Evolutionary conservation across 768 basidiomycete species (phyloP).

Genomic region (Tulasnella sp.): DNA sequence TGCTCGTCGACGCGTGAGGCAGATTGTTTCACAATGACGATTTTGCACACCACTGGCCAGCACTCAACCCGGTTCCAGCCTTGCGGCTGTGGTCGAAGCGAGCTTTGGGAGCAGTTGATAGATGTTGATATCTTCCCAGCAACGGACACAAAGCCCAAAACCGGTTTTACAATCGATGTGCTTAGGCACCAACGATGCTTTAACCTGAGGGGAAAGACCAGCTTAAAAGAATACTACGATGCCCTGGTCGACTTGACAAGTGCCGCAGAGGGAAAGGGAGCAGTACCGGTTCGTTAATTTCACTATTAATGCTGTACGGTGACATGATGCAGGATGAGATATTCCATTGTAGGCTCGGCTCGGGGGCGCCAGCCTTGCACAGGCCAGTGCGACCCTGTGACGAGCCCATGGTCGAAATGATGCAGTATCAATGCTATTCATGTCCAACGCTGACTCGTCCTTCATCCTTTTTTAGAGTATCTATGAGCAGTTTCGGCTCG

Average conservation of each 20-base stretch:
- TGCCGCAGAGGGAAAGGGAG: too few relatives aligned
- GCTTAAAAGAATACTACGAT: not conserved
- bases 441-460: too few relatives aligned
- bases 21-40: not conserved
- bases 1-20: not conserved
- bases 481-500: not conserved
- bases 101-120: not conserved
- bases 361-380: too few relatives aligned
- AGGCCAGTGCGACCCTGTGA: too few relatives aligned
- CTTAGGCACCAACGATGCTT: not conserved
- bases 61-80: not conserved
- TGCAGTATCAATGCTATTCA: too few relatives aligned
- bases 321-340: too few relatives aligned
- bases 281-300: too few relatives aligned
- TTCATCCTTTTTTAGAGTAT: too few relatives aligned
- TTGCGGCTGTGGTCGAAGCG: not conserved
- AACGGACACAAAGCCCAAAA: not conserved
- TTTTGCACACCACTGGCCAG: not conserved
- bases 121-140: not conserved
- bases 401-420: too few relatives aligned
- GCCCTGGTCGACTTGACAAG: not conserved
- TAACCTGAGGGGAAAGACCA: not conserved
- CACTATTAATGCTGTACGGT: too few relatives aligned
- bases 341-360: too few relatives aligned
- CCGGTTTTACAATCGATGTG: not conserved